These are phyloP conservation scores for Volvox africanus DNA, from an alignment of 139 green algal genomes.

Conservation along the genomic window DNA sequence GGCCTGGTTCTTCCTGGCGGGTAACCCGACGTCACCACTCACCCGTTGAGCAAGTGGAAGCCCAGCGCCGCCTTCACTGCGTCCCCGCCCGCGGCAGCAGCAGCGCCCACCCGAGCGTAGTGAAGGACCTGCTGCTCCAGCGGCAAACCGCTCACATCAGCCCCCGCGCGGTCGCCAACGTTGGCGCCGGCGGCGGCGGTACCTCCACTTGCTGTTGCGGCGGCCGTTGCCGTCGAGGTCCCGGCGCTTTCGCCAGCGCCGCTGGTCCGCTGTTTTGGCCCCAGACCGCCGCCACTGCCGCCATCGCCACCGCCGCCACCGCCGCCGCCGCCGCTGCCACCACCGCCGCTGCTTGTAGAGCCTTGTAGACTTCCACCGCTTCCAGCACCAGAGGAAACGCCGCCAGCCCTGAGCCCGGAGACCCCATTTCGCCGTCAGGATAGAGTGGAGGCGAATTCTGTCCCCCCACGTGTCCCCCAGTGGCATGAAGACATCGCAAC, in stretches of 20 bases:
- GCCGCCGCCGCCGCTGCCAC: background rate
- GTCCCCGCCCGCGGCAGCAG: background rate
- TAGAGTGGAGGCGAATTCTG: too few relatives aligned
- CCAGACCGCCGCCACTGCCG: too few relatives aligned
- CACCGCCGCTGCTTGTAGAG: background rate
- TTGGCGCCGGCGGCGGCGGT: background rate
- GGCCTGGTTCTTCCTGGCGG: too few relatives aligned
- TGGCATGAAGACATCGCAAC: too few relatives aligned
- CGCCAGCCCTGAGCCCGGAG: too few relatives aligned
- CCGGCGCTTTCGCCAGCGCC: background rate
- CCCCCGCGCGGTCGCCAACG: background rate
- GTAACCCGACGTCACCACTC: too few relatives aligned
- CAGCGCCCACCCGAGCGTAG: background rate
- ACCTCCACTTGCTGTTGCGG: background rate
- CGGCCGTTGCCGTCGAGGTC: background rate
- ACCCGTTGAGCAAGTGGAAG: constrained; percentile 42
- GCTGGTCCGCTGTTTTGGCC: too few relatives aligned
- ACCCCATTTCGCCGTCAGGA: too few relatives aligned
- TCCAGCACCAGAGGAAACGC: too few relatives aligned
- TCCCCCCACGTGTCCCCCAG: too few relatives aligned
- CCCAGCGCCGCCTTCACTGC: constrained; percentile 10
- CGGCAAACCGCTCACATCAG: background rate
- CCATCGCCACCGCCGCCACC: too few relatives aligned
- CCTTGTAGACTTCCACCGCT: too few relatives aligned
- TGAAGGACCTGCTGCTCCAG: constrained; percentile 26